A percentile compares a stretch with the other conserved stretches of the same genome.
These are phyloP conservation scores for Penstemon newberryi DNA, from an alignment of 257 asterid species.

Conservation along the genomic window DNA sequence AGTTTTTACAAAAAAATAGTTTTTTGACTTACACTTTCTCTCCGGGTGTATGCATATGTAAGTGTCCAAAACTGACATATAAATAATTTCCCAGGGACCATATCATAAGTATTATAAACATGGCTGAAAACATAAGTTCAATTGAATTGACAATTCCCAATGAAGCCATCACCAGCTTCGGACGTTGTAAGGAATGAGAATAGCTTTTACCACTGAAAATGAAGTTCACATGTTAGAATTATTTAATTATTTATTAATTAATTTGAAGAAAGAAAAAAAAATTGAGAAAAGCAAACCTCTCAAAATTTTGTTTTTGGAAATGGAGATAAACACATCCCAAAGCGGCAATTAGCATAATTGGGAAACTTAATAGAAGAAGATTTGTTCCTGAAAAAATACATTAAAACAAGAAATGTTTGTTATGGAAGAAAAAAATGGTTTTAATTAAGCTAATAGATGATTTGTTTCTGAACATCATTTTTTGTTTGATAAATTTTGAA, in stretches of 20 bases:
- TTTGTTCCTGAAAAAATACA: slow-evolving; percentile 48
- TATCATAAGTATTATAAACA: slow-evolving; percentile 51
- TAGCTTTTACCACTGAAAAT: slow-evolving; percentile 33
- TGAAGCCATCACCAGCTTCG: slow-evolving; percentile 49
- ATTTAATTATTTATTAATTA: background rate
- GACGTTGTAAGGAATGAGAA: slow-evolving; percentile 35
- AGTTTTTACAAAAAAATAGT: background rate
- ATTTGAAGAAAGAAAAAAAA: background rate
- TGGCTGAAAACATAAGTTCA: slow-evolving; percentile 45
- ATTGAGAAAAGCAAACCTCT: slow-evolving; percentile 32
- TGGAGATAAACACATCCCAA: slow-evolving; percentile 59
- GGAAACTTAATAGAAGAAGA: slow-evolving; percentile 54
- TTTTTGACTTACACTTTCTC: slow-evolving; percentile 42
- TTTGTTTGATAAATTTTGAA: too few relatives aligned
- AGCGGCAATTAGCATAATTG: slow-evolving; percentile 47
- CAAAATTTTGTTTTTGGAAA: slow-evolving; percentile 34
- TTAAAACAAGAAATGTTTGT: too few relatives aligned
- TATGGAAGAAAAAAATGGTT: too few relatives aligned
- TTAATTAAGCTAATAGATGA: too few relatives aligned
- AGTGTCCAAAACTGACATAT: slow-evolving; percentile 39
- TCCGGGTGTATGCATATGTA: slow-evolving; percentile 45
- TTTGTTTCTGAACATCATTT: too few relatives aligned
- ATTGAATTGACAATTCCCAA: slow-evolving; percentile 47
- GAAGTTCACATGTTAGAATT: background rate
- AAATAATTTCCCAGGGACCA: slow-evolving; percentile 59